phyloP scores from a whole-genome alignment of 2,329 filamentous ascomycete genomes.

The Uncinocarpus reesii region DNA sequence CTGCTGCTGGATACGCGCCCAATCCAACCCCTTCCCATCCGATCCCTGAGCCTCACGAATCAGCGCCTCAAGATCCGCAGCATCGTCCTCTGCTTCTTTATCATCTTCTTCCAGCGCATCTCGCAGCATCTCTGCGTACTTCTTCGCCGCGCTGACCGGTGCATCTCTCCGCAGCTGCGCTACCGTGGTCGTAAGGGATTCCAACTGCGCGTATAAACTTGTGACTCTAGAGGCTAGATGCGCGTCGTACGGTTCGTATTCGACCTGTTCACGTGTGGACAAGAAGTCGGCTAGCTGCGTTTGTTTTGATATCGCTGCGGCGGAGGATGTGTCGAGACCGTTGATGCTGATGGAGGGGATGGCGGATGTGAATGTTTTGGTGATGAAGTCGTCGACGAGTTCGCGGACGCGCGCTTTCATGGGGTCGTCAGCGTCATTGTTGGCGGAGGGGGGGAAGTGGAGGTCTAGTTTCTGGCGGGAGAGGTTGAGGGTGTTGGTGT shows the following conservation, averaged over 20 bases:
- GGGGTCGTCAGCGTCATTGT: conserved; percentile 30
- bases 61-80: neutral
- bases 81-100: conserved; percentile 25
- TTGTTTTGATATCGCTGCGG: neutral
- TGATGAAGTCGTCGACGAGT: conserved; percentile 39
- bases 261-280: conserved; percentile 35
- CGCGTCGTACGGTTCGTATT: conserved; percentile 40
- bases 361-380: conserved; percentile 35
- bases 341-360: conserved; percentile 40
- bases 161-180: conserved; percentile 39
- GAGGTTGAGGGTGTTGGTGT: conserved; percentile 36
- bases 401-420: conserved; percentile 36
- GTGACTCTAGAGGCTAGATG: conserved; percentile 36
- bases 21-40: conserved; percentile 3
- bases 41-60: neutral
- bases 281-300: conserved; percentile 24
- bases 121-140: conserved; percentile 30
- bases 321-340: conserved; percentile 31
- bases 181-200: conserved; percentile 39
- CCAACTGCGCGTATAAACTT: conserved; percentile 39
- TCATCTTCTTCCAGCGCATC: conserved; percentile 32
- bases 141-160: conserved; percentile 33
- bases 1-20: neutral
- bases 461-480: conserved; percentile 42
- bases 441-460: conserved; percentile 38